phyloP scores from a whole-genome alignment of 495 filamentous ascomycete species.

The Aspergillus ostianus region DNA sequence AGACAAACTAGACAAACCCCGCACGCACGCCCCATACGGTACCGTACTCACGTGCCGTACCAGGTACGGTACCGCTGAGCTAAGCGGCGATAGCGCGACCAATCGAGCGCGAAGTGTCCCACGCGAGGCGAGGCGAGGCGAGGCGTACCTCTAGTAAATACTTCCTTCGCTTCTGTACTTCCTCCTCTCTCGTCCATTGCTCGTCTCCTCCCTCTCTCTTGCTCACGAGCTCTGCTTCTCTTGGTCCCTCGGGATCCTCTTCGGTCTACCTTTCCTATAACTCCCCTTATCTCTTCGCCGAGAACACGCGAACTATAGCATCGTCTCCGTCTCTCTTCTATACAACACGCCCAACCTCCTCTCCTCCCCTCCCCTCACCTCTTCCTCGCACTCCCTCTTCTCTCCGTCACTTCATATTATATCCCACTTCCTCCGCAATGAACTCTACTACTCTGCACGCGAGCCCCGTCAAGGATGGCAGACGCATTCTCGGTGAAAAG shows the following conservation, averaged over 20 bases:
- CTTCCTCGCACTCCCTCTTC: slow-evolving; percentile 9
- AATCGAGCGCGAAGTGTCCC: not conserved
- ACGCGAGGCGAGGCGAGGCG: not conserved
- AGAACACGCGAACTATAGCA: not conserved
- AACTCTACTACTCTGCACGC: slow-evolving; percentile 26
- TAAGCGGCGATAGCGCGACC: not conserved
- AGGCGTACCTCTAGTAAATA: not conserved
- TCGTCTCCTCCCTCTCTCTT: not conserved
- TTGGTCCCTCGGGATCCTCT: not conserved
- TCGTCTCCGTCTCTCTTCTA: not conserved
- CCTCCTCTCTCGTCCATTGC: not conserved
- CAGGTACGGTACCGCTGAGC: not conserved
- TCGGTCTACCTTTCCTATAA: not conserved
- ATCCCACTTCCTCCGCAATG: slow-evolving; percentile 23
- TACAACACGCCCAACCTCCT: slow-evolving; percentile 11
- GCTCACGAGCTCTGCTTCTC: not conserved
- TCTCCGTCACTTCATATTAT: not conserved
- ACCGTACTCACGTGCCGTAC: too few relatives aligned
- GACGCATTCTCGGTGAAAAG: slow-evolving; percentile 46
- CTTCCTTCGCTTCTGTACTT: not conserved
- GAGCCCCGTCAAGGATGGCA: slow-evolving; percentile 43
- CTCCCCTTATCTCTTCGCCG: not conserved
- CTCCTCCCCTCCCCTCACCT: not conserved
- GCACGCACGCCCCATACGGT: too few relatives aligned
- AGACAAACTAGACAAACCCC: not conserved